Base-by-base conservation (phyloP, 1,284 basidiomycete species). In the Trichosporon faecale region DNA sequence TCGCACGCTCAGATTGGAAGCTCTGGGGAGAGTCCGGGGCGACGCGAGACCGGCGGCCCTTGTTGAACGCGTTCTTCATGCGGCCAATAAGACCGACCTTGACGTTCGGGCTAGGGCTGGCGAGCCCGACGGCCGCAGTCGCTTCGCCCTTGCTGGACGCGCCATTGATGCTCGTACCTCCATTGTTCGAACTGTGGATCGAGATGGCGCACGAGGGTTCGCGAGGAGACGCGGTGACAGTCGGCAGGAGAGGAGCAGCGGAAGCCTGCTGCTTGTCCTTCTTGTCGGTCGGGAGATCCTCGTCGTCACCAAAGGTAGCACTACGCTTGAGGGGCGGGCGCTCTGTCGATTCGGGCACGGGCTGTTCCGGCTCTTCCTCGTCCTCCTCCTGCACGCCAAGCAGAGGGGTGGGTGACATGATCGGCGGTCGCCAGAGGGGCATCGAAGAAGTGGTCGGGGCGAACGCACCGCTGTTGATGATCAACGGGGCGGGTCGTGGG, bases 251-350 rank as follows among this genome's bases (percentile, higher is more conserved):
- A 7, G 71, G 71, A 0, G 68, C 60, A 12, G 69, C 46, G 3
- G 68, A 69, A 0, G 63, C 71, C 23, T 27, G 61, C 31, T 25
- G 44, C 40, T 55, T 44, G 29, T 40, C n/a, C 64, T 65, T 65
- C 64, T 68, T 68, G 25, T 65, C 63, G 5, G 57, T 25, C 2
- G 65, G 18, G 35, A 35, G 8, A n/a, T 64, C 68, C 16, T 71
- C 72, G 4, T 73, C 72, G 29, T 73, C 72, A 16, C 72, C 72
- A 55, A 73, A 73, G 12, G 72, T 73, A 1, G 72, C 72, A 3
- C 65, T 68, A 11, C 72, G 70, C 70, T 73, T 68, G 16, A 73
- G 70, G 0, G 49, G 27, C 5, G 70, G 66, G 1, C 68, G 68
- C 9, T 64, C 63, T 0, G 67, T 40, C 0, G 55, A 64, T 27